Evolutionary conservation across 768 basidiomycete genomes (phyloP).

Genomic region (Pholiota conissans): DNA sequence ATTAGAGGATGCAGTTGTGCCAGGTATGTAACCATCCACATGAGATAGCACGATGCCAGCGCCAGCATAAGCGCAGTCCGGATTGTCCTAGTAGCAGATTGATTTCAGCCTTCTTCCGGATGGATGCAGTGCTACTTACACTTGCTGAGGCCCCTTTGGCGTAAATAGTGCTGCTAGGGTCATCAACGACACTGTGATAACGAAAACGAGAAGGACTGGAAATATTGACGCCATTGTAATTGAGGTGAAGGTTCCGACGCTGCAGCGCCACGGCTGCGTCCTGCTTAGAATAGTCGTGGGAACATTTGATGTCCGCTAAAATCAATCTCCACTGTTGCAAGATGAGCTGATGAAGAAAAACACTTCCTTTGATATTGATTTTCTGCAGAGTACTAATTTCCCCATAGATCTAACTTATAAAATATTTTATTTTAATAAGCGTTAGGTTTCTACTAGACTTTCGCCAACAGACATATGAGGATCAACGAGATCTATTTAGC

Average conservation of each 20-base stretch:
- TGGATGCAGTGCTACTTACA: constrained; percentile 50
- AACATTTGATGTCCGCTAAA: not conserved
- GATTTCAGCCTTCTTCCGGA: not conserved
- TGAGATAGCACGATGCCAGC: constrained; percentile 82
- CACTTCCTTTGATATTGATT: too few species aligned
- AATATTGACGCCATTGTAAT: constrained; percentile 65
- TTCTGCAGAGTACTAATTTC: too few species aligned
- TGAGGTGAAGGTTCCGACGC: constrained; percentile 2
- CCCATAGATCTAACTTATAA: too few species aligned
- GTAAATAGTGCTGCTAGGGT: constrained; percentile 62
- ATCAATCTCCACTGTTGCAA: too few species aligned
- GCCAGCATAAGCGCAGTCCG: constrained; percentile 80
- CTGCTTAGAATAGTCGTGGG: not conserved
- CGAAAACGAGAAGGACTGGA: constrained; percentile 67
- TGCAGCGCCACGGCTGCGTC: not conserved
- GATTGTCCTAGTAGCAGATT: constrained; percentile 59
- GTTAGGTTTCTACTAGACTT: too few species aligned
- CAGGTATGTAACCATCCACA: constrained; percentile 98
- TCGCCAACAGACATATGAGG: too few species aligned
- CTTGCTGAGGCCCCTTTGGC: constrained; percentile 89
- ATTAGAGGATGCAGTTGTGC: constrained; percentile 92
- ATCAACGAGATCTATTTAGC: too few species aligned
- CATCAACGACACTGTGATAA: constrained; percentile 66
- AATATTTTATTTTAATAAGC: too few species aligned
- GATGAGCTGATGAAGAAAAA: too few species aligned